Base-by-base conservation (phyloP, 176 grass and related monocot species). In the Bolboschoenus planiculmis region DNA sequence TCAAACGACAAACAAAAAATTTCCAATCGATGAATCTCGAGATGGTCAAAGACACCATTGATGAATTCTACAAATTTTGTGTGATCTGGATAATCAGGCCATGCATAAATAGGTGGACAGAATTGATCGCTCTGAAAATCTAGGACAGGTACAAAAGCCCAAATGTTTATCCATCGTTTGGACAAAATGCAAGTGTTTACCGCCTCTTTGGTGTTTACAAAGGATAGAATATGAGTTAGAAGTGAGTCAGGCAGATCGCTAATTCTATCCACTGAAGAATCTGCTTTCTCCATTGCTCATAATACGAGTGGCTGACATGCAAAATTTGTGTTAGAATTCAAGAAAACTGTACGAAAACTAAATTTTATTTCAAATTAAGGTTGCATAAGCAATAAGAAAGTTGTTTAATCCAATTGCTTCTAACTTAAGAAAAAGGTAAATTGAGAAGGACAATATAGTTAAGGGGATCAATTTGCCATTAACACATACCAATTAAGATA, bases 131-230 rank as follows among this genome's bases (percentile, higher is more conserved):
- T 68, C 18, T 18, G 64, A n/a, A 68, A 68, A 68, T 68, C 18
- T 20, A 68, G 35, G 35, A 68, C 64, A 10, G 64, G 64, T 68
- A 68, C 64, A 68, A n/a, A 68, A 68, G 35, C 35, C 64, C 64
- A 68, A 37, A 39, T 9, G 7, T 39, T 39, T 68, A 34, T 68
- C 64, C 64, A 68, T 40, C 64, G 34, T 39, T 68, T 68, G 15
- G 64, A 68, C 31, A 68, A 68, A 68, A 68, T 37, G 7, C 64
- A 39, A 39, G 34, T 68, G 16, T 37, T 36, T 21, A 68, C 64
- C 2, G 35, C 16, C 7, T 68, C 64, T 20, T 68, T 40, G 7
- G 64, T 68, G 39, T 1, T 68, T 4, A 37, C 15, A 39, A 39
- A 39, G 18, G 64, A 68, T 3, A 68, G 18, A 31, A 68, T 68